A percentile compares a stretch with the other conserved stretches of the same genome.
Evolutionary conservation across 2,329 filamentous ascomycete species (phyloP).

Genomic region (Cadophora luteo-olivacea): DNA sequence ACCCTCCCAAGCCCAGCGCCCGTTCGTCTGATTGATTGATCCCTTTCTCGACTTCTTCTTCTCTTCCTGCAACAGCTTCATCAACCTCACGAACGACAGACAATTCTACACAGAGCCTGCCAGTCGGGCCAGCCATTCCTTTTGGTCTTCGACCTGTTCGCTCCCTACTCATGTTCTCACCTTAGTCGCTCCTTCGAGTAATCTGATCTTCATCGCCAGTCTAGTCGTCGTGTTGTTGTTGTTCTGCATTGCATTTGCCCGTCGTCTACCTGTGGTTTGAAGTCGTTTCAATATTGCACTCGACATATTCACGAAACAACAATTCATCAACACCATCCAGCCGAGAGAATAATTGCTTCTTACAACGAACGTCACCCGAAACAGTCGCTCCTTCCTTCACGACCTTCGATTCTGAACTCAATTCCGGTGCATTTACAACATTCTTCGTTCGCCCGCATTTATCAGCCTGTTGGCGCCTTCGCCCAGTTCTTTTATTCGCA

Average conservation of each 20-base stretch:
- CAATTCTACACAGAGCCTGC: conserved; percentile 50
- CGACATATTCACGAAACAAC: conserved; percentile 30
- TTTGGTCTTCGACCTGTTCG: conserved; percentile 50
- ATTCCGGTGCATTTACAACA: not conserved
- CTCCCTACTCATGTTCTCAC: conserved; percentile 46
- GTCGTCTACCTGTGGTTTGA: conserved; percentile 24
- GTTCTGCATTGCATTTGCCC: conserved; percentile 20
- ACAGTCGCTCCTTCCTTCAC: conserved; percentile 33
- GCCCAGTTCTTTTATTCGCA: conserved; percentile 17
- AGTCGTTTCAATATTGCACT: conserved; percentile 37
- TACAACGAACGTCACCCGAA: conserved; percentile 20
- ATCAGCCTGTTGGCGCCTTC: not conserved
- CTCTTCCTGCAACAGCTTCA: conserved; percentile 39
- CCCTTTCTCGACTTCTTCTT: conserved; percentile 23
- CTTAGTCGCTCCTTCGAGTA: conserved; percentile 45
- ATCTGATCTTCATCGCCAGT: conserved; percentile 17
- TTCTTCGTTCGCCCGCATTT: not conserved
- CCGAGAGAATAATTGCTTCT: conserved; percentile 21
- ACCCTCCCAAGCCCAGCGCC: conserved; percentile 8
- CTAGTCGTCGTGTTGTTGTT: conserved; percentile 16
- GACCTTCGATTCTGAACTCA: not conserved
- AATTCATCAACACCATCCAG: conserved; percentile 20
- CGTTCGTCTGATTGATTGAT: conserved; percentile 13
- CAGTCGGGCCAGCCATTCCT: conserved; percentile 64
- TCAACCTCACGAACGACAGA: conserved; percentile 39